These are phyloP conservation scores for Oleoguttula mirabilis DNA, from an alignment of 495 filamentous ascomycete genomes.

Conservation along the genomic window DNA sequence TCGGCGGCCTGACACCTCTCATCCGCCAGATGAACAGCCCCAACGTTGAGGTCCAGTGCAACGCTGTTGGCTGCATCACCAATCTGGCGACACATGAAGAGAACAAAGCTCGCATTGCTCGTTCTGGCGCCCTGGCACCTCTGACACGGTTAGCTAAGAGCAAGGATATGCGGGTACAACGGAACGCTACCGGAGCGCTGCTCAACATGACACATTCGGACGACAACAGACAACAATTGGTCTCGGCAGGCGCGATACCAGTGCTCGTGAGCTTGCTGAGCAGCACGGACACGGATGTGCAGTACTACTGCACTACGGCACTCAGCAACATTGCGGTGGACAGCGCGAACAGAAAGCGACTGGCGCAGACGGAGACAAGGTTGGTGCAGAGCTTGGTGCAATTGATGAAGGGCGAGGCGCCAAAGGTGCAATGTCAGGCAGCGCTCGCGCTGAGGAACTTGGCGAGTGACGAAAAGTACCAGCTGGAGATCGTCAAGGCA, in stretches of 20 bases:
- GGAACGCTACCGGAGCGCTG: slow-evolving; percentile 90
- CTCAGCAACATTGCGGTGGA: slow-evolving; percentile 98
- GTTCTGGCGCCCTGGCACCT: slow-evolving; percentile 82
- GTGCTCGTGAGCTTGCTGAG: slow-evolving; percentile 89
- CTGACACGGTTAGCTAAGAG: slow-evolving; percentile 88
- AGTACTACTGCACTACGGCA: slow-evolving; percentile 98
- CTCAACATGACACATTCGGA: slow-evolving; percentile 99
- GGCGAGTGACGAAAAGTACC: slow-evolving; percentile 96
- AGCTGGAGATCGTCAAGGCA: slow-evolving; percentile 88
- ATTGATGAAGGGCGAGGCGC: slow-evolving; percentile 91
- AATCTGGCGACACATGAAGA: slow-evolving; percentile 97
- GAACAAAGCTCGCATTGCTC: slow-evolving; percentile 96
- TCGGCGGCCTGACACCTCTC: slow-evolving; percentile 80
- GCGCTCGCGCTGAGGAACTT: slow-evolving; percentile 88
- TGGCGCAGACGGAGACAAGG: slow-evolving; percentile 77
- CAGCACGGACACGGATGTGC: slow-evolving; percentile 87
- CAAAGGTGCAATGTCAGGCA: slow-evolving; percentile 96
- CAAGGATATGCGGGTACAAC: slow-evolving; percentile 95
- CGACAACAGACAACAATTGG: slow-evolving; percentile 93
- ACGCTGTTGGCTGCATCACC: slow-evolving; percentile 96
- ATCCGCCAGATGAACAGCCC: slow-evolving; percentile 97
- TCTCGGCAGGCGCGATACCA: slow-evolving; percentile 91
- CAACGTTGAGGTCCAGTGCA: slow-evolving; percentile 99
- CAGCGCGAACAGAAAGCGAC: slow-evolving; percentile 71
- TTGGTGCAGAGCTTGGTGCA: slow-evolving; percentile 88